phyloP scores from a whole-genome alignment of 2,329 filamentous ascomycete species.

The Ascochyta rabiei region DNA sequence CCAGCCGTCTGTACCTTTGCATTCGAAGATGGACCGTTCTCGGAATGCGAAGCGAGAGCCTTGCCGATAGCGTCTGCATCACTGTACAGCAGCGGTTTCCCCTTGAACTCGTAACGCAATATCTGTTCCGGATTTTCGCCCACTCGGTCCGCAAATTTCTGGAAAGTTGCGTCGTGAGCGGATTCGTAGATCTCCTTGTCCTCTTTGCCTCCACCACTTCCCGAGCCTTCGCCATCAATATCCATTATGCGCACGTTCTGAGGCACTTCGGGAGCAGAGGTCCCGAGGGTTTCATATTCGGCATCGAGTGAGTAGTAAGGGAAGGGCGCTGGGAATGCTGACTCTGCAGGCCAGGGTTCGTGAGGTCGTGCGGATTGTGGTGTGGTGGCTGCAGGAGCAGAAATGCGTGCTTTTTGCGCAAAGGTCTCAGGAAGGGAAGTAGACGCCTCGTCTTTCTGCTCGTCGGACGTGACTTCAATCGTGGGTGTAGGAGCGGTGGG shows the following conservation, averaged over 20 bases:
- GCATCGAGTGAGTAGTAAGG: conserved; percentile 82
- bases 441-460: conserved; percentile 31
- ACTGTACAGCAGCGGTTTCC: conserved; percentile 73
- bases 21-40: conserved; percentile 34
- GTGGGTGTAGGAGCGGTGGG: conserved; percentile 29
- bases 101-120: conserved; percentile 57
- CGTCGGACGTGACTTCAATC: conserved; percentile 20
- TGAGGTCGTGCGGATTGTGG: conserved; percentile 49
- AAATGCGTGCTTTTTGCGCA: conserved; percentile 69
- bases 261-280: conserved; percentile 56
- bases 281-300: conserved; percentile 85
- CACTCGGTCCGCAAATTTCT: conserved; percentile 58
- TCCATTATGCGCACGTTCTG: conserved; percentile 54
- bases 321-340: conserved; percentile 72
- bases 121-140: conserved; percentile 59
- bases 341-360: conserved; percentile 76
- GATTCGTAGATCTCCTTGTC: conserved; percentile 57
- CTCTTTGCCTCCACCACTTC: conserved; percentile 46
- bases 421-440: conserved; percentile 74
- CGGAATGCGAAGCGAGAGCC: conserved; percentile 55
- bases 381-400: conserved; percentile 46
- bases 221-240: conserved; percentile 40
- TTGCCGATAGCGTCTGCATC: conserved; percentile 76
- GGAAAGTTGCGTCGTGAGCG: conserved; percentile 57
- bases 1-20: conserved; percentile 36